A percentile compares a stretch with the other conserved stretches of the same genome.
Evolutionary conservation across 2,329 filamentous ascomycete genomes (phyloP).

Genomic region (Trichoderma citrinoviride): DNA sequence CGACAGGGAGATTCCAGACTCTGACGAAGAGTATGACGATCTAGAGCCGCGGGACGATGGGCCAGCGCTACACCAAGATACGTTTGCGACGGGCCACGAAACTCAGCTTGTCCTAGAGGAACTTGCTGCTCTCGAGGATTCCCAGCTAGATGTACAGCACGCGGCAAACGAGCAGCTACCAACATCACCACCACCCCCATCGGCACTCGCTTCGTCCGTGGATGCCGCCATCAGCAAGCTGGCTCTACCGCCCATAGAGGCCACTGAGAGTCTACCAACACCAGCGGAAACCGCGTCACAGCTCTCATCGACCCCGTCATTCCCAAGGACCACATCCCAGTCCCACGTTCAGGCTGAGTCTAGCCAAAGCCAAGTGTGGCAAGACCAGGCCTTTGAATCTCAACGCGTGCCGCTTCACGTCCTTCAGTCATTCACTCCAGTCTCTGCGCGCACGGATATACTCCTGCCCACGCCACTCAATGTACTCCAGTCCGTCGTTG

Average conservation of each 20-base stretch:
- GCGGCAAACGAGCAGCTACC: neutral
- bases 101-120: conserved; percentile 38
- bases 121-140: conserved; percentile 32
- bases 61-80: conserved; percentile 22
- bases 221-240: neutral
- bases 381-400: conserved; percentile 36
- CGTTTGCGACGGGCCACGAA: conserved; percentile 32
- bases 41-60: conserved; percentile 14
- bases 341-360: neutral
- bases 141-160: neutral
- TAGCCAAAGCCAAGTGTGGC: conserved; percentile 24
- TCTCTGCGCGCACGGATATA: conserved; percentile 52
- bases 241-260: neutral
- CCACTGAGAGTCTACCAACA: neutral
- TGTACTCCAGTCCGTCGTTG: conserved; percentile 48
- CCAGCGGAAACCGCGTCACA: neutral
- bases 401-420: conserved; percentile 52
- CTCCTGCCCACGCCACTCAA: conserved; percentile 50
- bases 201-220: neutral
- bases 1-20: conserved; percentile 47
- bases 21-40: conserved; percentile 43
- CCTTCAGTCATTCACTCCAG: conserved; percentile 47
- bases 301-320: neutral
- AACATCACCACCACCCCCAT: neutral
- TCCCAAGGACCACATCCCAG: neutral